These are phyloP conservation scores for Talaromyces sp. DNA, from an alignment of 2,329 filamentous ascomycete genomes.

Conservation along the genomic window DNA sequence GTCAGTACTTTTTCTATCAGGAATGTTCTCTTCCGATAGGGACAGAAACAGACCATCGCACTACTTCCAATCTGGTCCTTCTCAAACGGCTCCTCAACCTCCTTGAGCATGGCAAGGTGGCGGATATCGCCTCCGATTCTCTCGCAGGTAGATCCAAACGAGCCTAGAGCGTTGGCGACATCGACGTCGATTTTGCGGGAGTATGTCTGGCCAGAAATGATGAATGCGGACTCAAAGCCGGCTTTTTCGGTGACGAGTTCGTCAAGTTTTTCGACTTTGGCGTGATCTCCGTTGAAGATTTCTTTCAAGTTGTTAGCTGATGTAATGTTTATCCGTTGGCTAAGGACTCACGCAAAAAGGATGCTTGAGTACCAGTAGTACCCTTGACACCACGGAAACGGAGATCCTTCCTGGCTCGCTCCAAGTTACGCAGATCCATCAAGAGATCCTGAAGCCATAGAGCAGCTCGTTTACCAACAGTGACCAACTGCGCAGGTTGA, in stretches of 20 bases:
- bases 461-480: constrained; percentile 58
- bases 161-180: constrained; percentile 75
- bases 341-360: constrained; percentile 24
- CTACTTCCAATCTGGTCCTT: constrained; percentile 70
- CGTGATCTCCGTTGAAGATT: constrained; percentile 61
- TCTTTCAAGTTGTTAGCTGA: constrained; percentile 54
- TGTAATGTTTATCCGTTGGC: not conserved
- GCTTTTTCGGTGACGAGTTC: constrained; percentile 63
- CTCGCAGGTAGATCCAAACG: constrained; percentile 74
- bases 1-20: not conserved
- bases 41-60: constrained; percentile 47
- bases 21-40: not conserved
- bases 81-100: constrained; percentile 82
- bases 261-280: constrained; percentile 61
- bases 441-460: constrained; percentile 74
- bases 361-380: constrained; percentile 75
- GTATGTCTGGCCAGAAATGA: constrained; percentile 70
- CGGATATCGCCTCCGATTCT: constrained; percentile 67
- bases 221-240: constrained; percentile 60
- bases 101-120: constrained; percentile 72
- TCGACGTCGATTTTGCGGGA: constrained; percentile 78
- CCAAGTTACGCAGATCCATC: constrained; percentile 71
- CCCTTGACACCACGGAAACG: constrained; percentile 72
- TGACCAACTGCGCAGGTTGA: constrained; percentile 57
- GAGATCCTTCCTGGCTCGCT: constrained; percentile 65